A percentile compares a stretch with the other conserved stretches of the same genome.
These are phyloP conservation scores for Alternaria panax DNA, from an alignment of 2,329 filamentous ascomycete genomes.

Conservation along the genomic window DNA sequence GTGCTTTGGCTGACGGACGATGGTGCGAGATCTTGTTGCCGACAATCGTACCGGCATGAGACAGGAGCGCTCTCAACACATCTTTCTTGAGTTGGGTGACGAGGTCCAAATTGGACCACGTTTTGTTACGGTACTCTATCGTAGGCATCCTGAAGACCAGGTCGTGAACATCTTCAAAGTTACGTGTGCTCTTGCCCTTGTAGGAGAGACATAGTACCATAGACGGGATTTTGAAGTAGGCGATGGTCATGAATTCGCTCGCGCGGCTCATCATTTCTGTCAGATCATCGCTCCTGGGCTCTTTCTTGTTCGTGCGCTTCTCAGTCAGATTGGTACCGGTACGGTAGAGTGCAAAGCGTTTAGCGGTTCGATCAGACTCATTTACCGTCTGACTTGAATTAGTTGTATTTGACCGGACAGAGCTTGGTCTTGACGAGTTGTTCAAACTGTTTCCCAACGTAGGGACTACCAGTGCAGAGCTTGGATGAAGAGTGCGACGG, in stretches of 20 bases:
- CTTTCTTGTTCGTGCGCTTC: constrained; percentile 58
- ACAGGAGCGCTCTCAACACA: constrained; percentile 90
- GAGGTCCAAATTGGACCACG: constrained; percentile 96
- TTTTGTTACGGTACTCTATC: constrained; percentile 97
- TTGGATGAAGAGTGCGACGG: constrained; percentile 43
- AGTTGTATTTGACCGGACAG: constrained; percentile 38
- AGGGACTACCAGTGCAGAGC: constrained; percentile 24
- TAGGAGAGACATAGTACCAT: constrained; percentile 96
- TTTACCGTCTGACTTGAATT: constrained; percentile 32
- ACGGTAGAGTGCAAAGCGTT: constrained; percentile 49
- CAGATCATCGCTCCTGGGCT: constrained; percentile 81
- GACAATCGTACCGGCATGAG: constrained; percentile 93
- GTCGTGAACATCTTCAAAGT: constrained; percentile 95
- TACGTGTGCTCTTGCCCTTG: constrained; percentile 94
- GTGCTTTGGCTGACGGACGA: constrained; percentile 79
- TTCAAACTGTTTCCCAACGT: constrained; percentile 16
- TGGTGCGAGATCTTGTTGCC: constrained; percentile 96
- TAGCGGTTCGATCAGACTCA: constrained; percentile 45
- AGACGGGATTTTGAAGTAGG: constrained; percentile 92
- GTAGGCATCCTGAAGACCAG: constrained; percentile 96
- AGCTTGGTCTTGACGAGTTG: constrained; percentile 37
- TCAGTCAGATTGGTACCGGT: constrained; percentile 53
- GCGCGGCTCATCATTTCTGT: constrained; percentile 96
- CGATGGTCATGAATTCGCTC: constrained; percentile 96
- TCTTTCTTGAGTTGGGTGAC: constrained; percentile 93